Evolutionary conservation across 331 rosid species (phyloP).

Genomic region (Pyrus hybrid): DNA sequence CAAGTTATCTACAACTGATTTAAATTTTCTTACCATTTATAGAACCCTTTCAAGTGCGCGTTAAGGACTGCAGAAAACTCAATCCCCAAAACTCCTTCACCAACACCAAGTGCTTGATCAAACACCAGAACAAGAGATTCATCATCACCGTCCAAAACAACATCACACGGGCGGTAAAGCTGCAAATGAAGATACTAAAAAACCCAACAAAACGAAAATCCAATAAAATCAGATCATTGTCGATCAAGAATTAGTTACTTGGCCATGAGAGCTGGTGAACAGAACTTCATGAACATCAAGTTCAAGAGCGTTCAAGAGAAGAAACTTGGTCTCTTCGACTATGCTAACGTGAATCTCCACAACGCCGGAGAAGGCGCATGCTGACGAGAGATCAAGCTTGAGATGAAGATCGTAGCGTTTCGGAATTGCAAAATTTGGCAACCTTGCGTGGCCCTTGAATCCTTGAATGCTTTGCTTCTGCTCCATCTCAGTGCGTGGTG

Average conservation of each 20-base stretch:
- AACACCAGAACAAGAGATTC: constrained; percentile 52
- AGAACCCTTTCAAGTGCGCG: constrained; percentile 40
- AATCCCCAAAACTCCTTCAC: constrained; percentile 45
- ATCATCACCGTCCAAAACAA: constrained; percentile 34
- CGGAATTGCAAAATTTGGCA: constrained; percentile 50
- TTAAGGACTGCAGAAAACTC: constrained; percentile 55
- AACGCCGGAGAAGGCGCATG: constrained; percentile 40
- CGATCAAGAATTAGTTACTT: constrained; percentile 19
- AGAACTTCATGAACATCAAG: constrained; percentile 33
- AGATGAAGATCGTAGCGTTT: constrained; percentile 45
- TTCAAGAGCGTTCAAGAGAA: constrained; percentile 51
- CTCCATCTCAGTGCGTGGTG: constrained; percentile 23
- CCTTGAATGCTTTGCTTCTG: constrained; percentile 24
- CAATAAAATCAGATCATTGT: background rate
- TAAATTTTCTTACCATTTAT: constrained; percentile 31
- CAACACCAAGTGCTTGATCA: constrained; percentile 37
- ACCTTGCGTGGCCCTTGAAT: constrained; percentile 47
- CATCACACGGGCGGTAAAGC: constrained; percentile 21
- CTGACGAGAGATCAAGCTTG: constrained; percentile 41
- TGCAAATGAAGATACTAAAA: background rate
- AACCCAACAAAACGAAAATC: constrained; percentile 1
- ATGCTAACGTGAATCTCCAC: constrained; percentile 27
- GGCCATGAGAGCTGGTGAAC: constrained; percentile 30
- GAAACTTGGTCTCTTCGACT: constrained; percentile 26
- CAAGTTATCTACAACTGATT: background rate